Evolutionary conservation across 371 early-diverging fungal genomes (phyloP).

Genomic region (Mortierella sp.): DNA sequence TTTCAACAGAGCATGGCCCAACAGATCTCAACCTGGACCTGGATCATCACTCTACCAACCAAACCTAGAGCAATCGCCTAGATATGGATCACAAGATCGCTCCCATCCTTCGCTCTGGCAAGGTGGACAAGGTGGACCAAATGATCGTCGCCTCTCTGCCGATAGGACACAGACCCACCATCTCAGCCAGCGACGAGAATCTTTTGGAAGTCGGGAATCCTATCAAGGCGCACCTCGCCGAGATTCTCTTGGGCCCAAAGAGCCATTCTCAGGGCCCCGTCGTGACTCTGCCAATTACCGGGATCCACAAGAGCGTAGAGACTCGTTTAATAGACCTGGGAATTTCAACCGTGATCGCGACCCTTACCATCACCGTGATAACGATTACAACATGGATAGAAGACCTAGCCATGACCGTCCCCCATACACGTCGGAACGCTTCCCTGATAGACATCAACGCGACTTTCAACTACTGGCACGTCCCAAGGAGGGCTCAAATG

Average conservation of each 20-base stretch:
- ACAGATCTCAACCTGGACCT: constrained; percentile 10
- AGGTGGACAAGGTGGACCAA: constrained; percentile 19
- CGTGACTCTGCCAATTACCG: constrained; percentile 27
- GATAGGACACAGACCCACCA: constrained; percentile 24
- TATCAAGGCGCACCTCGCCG: constrained; percentile 24
- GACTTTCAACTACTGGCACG: constrained; percentile 42
- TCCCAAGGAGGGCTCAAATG: constrained; percentile 26
- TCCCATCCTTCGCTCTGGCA: constrained; percentile 37
- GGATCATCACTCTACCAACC: constrained; percentile 29
- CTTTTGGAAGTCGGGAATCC: constrained; percentile 32
- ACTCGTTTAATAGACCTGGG: constrained; percentile 30
- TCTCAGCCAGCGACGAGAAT: constrained; percentile 33
- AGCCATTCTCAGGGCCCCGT: constrained; percentile 25
- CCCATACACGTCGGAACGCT: constrained; percentile 24
- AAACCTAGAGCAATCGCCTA: constrained; percentile 7
- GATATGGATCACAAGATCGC: constrained; percentile 28
- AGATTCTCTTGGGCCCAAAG: constrained; percentile 33
- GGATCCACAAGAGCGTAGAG: constrained; percentile 30
- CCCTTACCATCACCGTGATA: constrained; percentile 13
- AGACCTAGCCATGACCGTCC: constrained; percentile 44
- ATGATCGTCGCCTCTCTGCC: constrained; percentile 35
- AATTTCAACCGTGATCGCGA: constrained; percentile 41
- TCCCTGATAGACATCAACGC: constrained; percentile 28
- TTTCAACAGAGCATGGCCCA: constrained; percentile 40
- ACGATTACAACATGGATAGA: constrained; percentile 29